These are phyloP conservation scores for Diaporthe velutina DNA, from an alignment of 2,329 filamentous ascomycete genomes.

Conservation along the genomic window DNA sequence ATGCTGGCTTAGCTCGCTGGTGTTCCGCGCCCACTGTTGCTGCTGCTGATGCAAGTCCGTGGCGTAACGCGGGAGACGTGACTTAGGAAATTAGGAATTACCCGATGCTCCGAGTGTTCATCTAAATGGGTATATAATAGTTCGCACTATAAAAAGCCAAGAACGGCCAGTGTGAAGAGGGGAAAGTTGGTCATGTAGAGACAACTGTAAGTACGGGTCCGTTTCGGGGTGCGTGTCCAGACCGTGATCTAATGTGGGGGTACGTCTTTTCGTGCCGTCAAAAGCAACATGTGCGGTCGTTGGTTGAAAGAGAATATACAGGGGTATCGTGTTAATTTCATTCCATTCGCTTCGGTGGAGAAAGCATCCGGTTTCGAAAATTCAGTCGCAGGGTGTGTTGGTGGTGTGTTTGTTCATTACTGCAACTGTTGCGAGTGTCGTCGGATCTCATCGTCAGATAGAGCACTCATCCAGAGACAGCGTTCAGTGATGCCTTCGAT, in stretches of 20 bases:
- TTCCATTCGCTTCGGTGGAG: neutral
- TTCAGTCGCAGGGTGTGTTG: neutral
- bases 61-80: conserved; percentile 1
- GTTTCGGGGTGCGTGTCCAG: neutral
- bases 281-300: conserved; percentile 27
- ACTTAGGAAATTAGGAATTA: conserved; percentile 30
- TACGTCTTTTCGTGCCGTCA: conserved; percentile 10
- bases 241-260: neutral
- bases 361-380: neutral
- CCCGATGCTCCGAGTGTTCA: conserved; percentile 15
- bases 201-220: conserved; percentile 20
- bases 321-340: conserved; percentile 26
- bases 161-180: conserved; percentile 1
- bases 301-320: conserved; percentile 11
- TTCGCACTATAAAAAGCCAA: conserved; percentile 18
- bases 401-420: conserved; percentile 42
- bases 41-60: conserved; percentile 19
- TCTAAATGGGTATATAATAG: conserved; percentile 32
- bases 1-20: conserved; percentile 9
- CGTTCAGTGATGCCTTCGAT: conserved; percentile 83
- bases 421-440: conserved; percentile 65
- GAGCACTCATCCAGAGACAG: conserved; percentile 86
- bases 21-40: neutral
- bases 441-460: conserved; percentile 81
- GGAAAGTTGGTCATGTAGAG: conserved; percentile 24